Conservation (phyloP, 805 yeast species). For the Cyberlindnera americana region DNA sequence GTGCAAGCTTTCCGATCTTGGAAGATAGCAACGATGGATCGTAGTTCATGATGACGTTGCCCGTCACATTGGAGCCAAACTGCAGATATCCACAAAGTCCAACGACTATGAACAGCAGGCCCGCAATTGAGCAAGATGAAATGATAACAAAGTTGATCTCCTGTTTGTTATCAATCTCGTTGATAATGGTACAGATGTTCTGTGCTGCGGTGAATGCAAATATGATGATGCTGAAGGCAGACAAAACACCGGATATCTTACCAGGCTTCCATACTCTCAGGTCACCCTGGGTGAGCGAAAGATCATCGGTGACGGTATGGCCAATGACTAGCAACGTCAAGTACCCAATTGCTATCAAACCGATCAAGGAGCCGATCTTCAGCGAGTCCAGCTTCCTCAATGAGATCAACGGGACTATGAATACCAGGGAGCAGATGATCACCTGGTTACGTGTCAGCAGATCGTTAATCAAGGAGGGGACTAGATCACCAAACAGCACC, state of each 20-base stretch:
- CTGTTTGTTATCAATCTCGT: conserved; percentile 57
- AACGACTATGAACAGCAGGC: conserved; percentile 55
- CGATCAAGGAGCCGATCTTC: conserved; percentile 68
- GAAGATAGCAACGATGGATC: conserved; percentile 47
- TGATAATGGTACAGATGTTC: conserved; percentile 72
- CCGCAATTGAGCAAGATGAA: conserved; percentile 50
- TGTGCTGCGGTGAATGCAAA: conserved; percentile 83
- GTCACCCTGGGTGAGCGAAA: conserved; percentile 40
- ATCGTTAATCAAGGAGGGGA: conserved; percentile 57
- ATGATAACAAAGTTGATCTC: conserved; percentile 48
- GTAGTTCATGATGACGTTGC: conserved; percentile 70
- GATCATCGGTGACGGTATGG: conserved; percentile 45
- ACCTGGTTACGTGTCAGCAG: conserved; percentile 31
- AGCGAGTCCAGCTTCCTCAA: conserved; percentile 63
- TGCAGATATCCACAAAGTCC: conserved; percentile 70
- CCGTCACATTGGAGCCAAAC: conserved; percentile 61
- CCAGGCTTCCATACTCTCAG: conserved; percentile 41
- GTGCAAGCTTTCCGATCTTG: conserved; percentile 52
- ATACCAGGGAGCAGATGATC: conserved; percentile 46
- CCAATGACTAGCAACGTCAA: conserved; percentile 51
- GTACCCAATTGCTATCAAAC: conserved; percentile 63
- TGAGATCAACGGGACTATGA: conserved; percentile 63
- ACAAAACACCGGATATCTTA: conserved; percentile 42
- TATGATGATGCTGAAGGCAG: conserved; percentile 70
- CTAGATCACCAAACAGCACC: conserved; percentile 72